phyloP scores from a whole-genome alignment of 495 filamentous ascomycete species.

The Arthonia radiata region DNA sequence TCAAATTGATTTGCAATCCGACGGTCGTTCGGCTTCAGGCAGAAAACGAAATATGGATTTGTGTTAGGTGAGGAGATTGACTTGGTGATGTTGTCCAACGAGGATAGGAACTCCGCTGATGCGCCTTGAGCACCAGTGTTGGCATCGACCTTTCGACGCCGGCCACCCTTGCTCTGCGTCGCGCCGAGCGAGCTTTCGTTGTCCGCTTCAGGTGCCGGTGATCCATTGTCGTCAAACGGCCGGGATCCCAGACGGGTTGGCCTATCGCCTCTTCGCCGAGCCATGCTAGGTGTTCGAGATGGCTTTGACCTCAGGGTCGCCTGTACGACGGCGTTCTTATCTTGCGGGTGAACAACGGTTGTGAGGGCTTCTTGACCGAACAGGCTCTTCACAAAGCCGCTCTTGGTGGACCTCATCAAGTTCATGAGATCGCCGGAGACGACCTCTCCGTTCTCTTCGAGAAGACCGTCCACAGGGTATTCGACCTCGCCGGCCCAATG shows the following conservation, averaged over 20 bases:
- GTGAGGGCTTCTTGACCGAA: constrained; percentile 86
- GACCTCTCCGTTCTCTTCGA: constrained; percentile 89
- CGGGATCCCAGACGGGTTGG: constrained; percentile 18
- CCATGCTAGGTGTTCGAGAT: constrained; percentile 75
- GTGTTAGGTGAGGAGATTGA: constrained; percentile 55
- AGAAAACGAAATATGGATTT: constrained; percentile 91
- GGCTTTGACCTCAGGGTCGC: constrained; percentile 90
- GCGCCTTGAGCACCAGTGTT: constrained; percentile 48
- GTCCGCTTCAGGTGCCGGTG: not conserved
- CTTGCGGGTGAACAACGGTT: constrained; percentile 71
- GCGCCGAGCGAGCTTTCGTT: constrained; percentile 14
- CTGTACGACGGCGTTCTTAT: constrained; percentile 79
- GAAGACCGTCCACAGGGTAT: constrained; percentile 57
- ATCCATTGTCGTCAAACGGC: constrained; percentile 13
- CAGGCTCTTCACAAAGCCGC: constrained; percentile 64
- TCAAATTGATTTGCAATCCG: constrained; percentile 97
- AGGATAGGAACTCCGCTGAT: constrained; percentile 72
- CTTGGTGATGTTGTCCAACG: constrained; percentile 69
- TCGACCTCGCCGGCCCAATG: constrained; percentile 97
- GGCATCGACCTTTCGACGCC: constrained; percentile 6
- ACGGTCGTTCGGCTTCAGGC: constrained; percentile 88
- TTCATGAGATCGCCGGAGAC: constrained; percentile 94
- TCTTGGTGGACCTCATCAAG: constrained; percentile 66
- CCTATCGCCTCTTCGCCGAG: constrained; percentile 38
- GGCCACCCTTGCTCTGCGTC: constrained; percentile 18